Evolutionary conservation across 768 basidiomycete genomes (phyloP), one percentile per base, ranked within the genome.

Genomic region (Myochromella boudieri): DNA sequence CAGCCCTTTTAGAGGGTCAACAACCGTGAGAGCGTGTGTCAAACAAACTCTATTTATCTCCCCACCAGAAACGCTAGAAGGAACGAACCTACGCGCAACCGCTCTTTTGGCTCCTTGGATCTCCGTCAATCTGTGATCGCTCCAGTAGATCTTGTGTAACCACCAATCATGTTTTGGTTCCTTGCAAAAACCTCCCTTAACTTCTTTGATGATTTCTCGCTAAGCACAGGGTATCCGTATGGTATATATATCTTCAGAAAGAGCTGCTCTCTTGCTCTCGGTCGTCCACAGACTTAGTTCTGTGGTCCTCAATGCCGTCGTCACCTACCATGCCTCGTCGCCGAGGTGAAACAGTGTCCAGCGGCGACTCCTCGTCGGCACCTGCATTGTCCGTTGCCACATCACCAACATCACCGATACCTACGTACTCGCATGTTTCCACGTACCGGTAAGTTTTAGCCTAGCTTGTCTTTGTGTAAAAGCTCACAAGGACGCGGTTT

Each of bases 401-500:
- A 46, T 68, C 69, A 32, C 54, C 58, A n/a, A 22, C 25, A 37
- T 21, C 50, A 27, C 33, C n/a, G 6, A 39, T 41, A 14, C 48
- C 68, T 15, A 53, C 63, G 21, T 67, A 74, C 60, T 65, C 76
- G 17, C 75, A 77, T 57, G 70, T 74, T 26, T 79, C 77, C 8
- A 69, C 66, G 28, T 78, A 77, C 54, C 75, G 77, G 80, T 78
- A 46, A 54, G 72, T 29, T 7, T 1, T 21, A 1, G 22, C 7
- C 12, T 12, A 12, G 14, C 6, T 7, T 3, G 31, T 27, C 32
- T 26, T 6, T 29, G 24, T 36, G 6, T 15, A 26, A 8, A 32
- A n/a, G n/a, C n/a, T n/a, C n/a, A n/a, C n/a, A n/a, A n/a, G n/a
- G n/a, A n/a, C n/a, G n/a, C n/a, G n/a, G n/a, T n/a, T 8, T 17